These are phyloP conservation scores for Penicillium daleae DNA, from an alignment of 495 filamentous ascomycete genomes.

Conservation along the genomic window DNA sequence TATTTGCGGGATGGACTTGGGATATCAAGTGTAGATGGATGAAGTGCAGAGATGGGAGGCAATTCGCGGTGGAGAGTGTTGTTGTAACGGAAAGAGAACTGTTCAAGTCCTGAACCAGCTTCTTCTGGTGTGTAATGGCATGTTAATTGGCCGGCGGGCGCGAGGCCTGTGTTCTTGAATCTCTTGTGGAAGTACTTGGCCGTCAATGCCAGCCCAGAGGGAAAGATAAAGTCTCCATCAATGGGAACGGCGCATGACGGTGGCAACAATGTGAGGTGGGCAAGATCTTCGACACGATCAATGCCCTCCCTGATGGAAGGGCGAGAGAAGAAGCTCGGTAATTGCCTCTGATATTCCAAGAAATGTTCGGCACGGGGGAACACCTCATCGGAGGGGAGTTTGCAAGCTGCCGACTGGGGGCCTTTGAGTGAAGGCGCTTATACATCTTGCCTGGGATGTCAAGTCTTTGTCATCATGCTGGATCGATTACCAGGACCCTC, in stretches of 20 bases:
- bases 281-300: neutral
- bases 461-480: conserved; percentile 25
- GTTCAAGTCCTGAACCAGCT: neutral
- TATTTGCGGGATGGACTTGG: neutral
- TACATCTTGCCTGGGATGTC: conserved; percentile 11
- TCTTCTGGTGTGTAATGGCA: neutral
- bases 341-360: neutral
- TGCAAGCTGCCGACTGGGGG: conserved; percentile 11
- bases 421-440: conserved; percentile 18
- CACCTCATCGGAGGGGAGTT: neutral
- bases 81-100: neutral
- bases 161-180: neutral
- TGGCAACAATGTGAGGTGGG: neutral
- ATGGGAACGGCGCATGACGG: neutral
- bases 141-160: neutral
- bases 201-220: neutral
- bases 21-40: neutral
- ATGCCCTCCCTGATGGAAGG: neutral
- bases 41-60: neutral
- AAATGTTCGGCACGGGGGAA: neutral
- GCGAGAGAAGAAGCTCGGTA: neutral
- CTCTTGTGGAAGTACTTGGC: neutral
- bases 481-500: conserved; percentile 18
- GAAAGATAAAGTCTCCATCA: neutral
- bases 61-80: neutral